Base-by-base conservation (phyloP, 331 rosid species). In the Spiraea crenata region DNA sequence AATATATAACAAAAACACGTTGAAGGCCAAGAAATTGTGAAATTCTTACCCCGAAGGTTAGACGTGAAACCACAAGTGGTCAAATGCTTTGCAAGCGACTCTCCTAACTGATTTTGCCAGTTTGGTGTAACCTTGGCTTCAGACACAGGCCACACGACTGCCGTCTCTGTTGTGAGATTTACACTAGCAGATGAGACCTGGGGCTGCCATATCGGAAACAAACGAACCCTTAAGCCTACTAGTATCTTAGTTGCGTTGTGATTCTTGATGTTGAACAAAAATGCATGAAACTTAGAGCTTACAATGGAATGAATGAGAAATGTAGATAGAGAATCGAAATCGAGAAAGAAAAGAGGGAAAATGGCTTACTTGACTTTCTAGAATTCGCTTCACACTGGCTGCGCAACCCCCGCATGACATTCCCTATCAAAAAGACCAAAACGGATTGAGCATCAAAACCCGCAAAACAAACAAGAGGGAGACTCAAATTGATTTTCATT, bases 381-480 rank as follows among this genome's bases (percentile, higher is more conserved):
- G 74, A 58, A 88, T 81, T 66, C 86, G 89, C 81, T 87, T 93
- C 82, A 93, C 98, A 79, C 88, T 93, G 25, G 85, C 85, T 13
- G 97, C 97, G 71, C 98, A 93, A 31, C 98, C 98, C 10, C 96
- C 98, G 52, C 98, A 93, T 58, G 92, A 80, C 98, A 93, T 93
- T 65, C 97, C 98, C 96, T 88, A 50, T 20, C 66, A 74, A 72
- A 40, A 76, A 35, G 52, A 55, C 70, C n/a, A 52, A 66, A 67
- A 40, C 48, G 38, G 40, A 70, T 17, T 10, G 50, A 37, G 5
- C 3, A 38, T 25, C 31, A 25, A 25, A 25, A 25, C 31, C 31
- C 31, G 31, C 31, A 25, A 25, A 25, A 25, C 31, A 25, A 25
- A 25, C 31, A 25, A 25, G 2, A 1, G 31, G 2, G 31, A 25